Percentiles rank a stretch among this genome's conserved stretches.
phyloP scores from a whole-genome alignment of 148 eudicot genomes.

The Chenopodium berlandieri region DNA sequence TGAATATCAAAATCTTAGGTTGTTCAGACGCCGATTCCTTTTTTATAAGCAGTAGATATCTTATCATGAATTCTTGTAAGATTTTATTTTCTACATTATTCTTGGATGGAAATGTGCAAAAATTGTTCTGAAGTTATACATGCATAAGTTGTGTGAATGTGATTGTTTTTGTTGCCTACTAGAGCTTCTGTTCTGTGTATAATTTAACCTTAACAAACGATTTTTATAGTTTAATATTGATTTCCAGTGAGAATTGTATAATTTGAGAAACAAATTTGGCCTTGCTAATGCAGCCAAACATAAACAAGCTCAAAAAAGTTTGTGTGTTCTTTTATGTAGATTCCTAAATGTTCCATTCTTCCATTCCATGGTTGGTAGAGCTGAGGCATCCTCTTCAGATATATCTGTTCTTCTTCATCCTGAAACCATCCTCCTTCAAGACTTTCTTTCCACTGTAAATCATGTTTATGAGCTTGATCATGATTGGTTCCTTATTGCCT shows the following conservation, averaged over 20 bases:
- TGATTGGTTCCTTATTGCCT: constrained; percentile 84
- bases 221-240: not conserved
- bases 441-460: constrained; percentile 56
- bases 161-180: not conserved
- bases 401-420: constrained; percentile 73
- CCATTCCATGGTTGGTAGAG: constrained; percentile 94
- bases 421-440: constrained; percentile 68
- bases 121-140: not conserved
- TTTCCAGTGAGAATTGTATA: not conserved
- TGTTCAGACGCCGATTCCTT: not conserved
- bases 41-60: not conserved
- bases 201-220: no score
- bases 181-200: not conserved
- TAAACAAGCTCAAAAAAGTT: not conserved
- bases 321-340: constrained; percentile 35
- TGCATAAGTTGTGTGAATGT: not conserved
- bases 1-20: not conserved
- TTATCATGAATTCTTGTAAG: not conserved
- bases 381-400: constrained; percentile 64
- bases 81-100: not conserved
- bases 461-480: constrained; percentile 73
- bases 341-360: constrained; percentile 74
- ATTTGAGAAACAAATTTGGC: constrained; percentile 1
- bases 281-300: not conserved
- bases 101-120: not conserved